Conservation (phyloP, 495 filamentous ascomycete genomes). For the Aspergillus egyptiacus region DNA sequence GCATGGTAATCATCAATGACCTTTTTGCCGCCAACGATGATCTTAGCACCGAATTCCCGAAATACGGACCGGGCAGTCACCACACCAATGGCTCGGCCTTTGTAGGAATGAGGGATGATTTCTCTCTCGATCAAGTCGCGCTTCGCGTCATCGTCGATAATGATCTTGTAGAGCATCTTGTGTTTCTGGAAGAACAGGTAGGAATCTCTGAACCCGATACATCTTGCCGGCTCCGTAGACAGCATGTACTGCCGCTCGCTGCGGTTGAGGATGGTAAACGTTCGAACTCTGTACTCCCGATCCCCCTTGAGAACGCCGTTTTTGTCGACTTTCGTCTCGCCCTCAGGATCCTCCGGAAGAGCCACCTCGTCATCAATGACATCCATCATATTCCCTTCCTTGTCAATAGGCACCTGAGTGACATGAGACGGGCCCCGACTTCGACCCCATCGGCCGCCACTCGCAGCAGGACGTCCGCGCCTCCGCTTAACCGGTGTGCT, state of each 20-base stretch:
- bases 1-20: slow-evolving; percentile 89
- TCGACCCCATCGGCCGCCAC: slow-evolving; percentile 63
- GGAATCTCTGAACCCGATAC: slow-evolving; percentile 92
- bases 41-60: slow-evolving; percentile 89
- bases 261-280: slow-evolving; percentile 79
- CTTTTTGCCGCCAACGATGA: slow-evolving; percentile 83
- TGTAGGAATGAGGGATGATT: slow-evolving; percentile 95
- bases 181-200: slow-evolving; percentile 99
- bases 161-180: slow-evolving; percentile 89
- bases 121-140: slow-evolving; percentile 88
- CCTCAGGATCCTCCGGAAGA: slow-evolving; percentile 78
- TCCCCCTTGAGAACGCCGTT: slow-evolving; percentile 72
- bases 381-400: slow-evolving; percentile 88
- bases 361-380: slow-evolving; percentile 89
- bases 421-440: slow-evolving; percentile 65
- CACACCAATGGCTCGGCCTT: slow-evolving; percentile 94
- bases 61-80: slow-evolving; percentile 96
- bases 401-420: slow-evolving; percentile 81
- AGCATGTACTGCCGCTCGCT: slow-evolving; percentile 94
- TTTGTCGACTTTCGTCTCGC: slow-evolving; percentile 89
- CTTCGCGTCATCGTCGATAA: slow-evolving; percentile 88
- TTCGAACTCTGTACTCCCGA: slow-evolving; percentile 88
- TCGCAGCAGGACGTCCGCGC: slow-evolving; percentile 61
- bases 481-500: slow-evolving; percentile 59
- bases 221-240: slow-evolving; percentile 92